Base-by-base conservation (phyloP, 352 stramenopile genomes). In the Lagenidium giganteum region DNA sequence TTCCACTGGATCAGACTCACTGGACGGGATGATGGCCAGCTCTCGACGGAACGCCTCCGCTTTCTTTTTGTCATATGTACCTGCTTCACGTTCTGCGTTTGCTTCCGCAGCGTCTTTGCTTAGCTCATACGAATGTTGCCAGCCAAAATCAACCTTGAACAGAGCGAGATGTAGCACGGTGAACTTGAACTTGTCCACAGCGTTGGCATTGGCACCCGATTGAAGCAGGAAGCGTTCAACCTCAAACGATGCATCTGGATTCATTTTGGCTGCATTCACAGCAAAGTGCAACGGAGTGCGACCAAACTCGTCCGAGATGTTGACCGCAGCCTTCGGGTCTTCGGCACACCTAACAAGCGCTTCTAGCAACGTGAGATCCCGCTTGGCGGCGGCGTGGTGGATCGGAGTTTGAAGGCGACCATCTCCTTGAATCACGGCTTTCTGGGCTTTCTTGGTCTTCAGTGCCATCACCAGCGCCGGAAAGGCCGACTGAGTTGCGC, bases 231-330 rank as follows among this genome's bases (percentile, higher is more conserved):
- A 79, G 2, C 79, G 70, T 48, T 88, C 79, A 7, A 88, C 51
- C n/a, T 86, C 72, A 28, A 91, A 88, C 3, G 73, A 83, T n/a
- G 79, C 79, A 13, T 88, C 73, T 1, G 79, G 60, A 21, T 48
- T 82, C 70, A 88, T 87, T 0, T 59, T 61, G 5, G 73, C 70
- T 7, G 61, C 55, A 30, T 91, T 91, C 7, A 91, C 64, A 23
- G 78, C 78, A 41, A 79, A 83, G 33, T 91, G 78, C n/a, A 91
- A 45, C 3, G 75, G 69, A 9, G 78, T 83, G 6, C 78, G 68
- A 7, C 58, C 66, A 27, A 78, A 65, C 17, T 42, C 52, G 24
- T 88, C 70, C 14, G 43, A 30, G 29, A 69, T 56, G 47, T 88
- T 88, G 16, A 83, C 64, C 30, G 61, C 65, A 23, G 32, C 22